Evolutionary conservation across 257 asterid genomes (phyloP), one percentile per base, ranked within the genome.

Genomic region (Solanum megistacrolobum): DNA sequence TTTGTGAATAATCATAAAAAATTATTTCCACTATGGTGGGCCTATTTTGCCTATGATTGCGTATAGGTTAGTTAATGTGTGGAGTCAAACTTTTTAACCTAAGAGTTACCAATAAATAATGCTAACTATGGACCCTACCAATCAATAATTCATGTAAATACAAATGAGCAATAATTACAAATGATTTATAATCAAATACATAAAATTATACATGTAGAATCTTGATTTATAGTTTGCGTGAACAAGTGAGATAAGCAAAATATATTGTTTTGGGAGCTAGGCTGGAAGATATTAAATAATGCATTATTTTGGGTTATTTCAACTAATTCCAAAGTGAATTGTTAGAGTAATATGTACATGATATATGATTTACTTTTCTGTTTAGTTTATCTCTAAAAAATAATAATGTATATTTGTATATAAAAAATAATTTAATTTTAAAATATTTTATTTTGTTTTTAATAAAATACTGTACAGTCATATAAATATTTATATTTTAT

Each of bases 61-160:
- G 1, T 55, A 55, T 55, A 55, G 65, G 4, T 55, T 55, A 55
- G 5, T 55, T 55, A 58, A 58, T 58, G n/a, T 10, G 7, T n/a
- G 48, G 76, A 46, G 84, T 48, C 35, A 86, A 83, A 90, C 86
- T 87, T 14, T 25, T 86, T 69, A 8, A 89, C 69, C 66, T 13
- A 91, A 46, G 88, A 72, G 58, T 90, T 76, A 55, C 88, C 78
- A 87, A 88, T 88, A 86, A 90, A 86, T 86, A 88, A 86, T 36
- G 88, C 43, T 46, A 65, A 88, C n/a, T 79, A 68, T 89, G 93
- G 94, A 87, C 95, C 96, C 95, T 46, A 87, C 88, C 91, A 90
- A 91, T 89, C 89, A 93, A 94, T 88, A 94, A 85, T 91, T 86
- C 92, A 93, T 90, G 41, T 92, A 90, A 93, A 90, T 93, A 93